phyloP scores from a whole-genome alignment of 2,329 filamentous ascomycete species.

The Colletotrichum chrysophilum region DNA sequence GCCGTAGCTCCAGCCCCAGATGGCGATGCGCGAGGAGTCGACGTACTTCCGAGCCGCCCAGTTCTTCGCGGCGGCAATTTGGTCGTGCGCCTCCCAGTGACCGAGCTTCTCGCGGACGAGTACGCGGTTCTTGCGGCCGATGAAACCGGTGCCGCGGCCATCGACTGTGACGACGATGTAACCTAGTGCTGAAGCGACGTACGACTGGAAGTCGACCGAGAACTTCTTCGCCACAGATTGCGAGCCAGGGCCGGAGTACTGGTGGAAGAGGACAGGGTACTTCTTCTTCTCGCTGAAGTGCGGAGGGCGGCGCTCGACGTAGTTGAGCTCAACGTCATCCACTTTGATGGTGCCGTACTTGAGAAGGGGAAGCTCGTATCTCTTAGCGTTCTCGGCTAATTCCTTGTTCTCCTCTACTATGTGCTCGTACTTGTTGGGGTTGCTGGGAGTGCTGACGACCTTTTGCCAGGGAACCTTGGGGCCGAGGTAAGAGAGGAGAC shows the following conservation, averaged over 20 bases:
- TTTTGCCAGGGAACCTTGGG: slow-evolving; percentile 91
- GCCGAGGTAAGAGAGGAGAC: slow-evolving; percentile 82
- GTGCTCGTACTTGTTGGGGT: slow-evolving; percentile 67
- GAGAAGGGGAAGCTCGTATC: slow-evolving; percentile 82
- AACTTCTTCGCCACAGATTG: slow-evolving; percentile 86
- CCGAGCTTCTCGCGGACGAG: slow-evolving; percentile 85
- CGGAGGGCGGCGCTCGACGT: slow-evolving; percentile 85
- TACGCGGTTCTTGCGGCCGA: slow-evolving; percentile 83
- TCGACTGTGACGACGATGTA: slow-evolving; percentile 97
- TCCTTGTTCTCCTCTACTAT: slow-evolving; percentile 78
- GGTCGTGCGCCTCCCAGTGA: slow-evolving; percentile 83
- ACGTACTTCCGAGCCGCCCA: slow-evolving; percentile 85
- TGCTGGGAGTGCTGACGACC: slow-evolving; percentile 82
- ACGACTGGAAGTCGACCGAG: slow-evolving; percentile 86
- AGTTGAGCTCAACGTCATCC: slow-evolving; percentile 74
- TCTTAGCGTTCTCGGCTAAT: slow-evolving; percentile 71
- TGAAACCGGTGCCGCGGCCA: slow-evolving; percentile 89
- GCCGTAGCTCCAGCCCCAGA: slow-evolving; percentile 99
- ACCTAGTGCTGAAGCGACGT: slow-evolving; percentile 82
- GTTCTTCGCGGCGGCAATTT: slow-evolving; percentile 87
- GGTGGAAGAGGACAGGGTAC: slow-evolving; percentile 93
- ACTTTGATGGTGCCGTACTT: slow-evolving; percentile 87
- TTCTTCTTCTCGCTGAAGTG: slow-evolving; percentile 84
- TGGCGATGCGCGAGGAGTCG: slow-evolving; percentile 81
- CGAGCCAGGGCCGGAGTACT: slow-evolving; percentile 94